Evolutionary conservation across 1,139 yeast genomes (phyloP).

Genomic region (Scheffersomyces cryptocercus): DNA sequence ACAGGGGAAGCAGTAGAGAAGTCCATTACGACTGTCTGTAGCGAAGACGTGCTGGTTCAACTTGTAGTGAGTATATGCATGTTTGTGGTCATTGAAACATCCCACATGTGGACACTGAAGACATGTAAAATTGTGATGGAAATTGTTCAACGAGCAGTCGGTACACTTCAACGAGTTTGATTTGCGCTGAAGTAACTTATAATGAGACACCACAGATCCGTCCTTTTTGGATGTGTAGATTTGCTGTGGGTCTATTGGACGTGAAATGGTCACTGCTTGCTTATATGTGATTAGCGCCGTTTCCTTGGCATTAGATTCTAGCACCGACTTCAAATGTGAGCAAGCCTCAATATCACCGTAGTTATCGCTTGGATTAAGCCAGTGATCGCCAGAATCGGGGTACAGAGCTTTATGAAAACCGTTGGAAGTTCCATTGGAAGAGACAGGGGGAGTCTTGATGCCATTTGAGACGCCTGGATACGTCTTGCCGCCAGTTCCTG

Average conservation of each 20-base stretch:
- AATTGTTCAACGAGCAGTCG: slow-evolving; percentile 47
- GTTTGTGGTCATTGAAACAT: slow-evolving; percentile 54
- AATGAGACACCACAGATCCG: slow-evolving; percentile 24
- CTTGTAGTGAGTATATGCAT: slow-evolving; percentile 64
- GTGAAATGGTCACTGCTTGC: slow-evolving; percentile 54
- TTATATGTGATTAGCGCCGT: slow-evolving; percentile 59
- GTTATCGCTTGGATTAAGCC: slow-evolving; percentile 21
- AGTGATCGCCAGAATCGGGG: background rate
- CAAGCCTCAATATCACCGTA: slow-evolving; percentile 47
- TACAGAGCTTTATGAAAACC: background rate
- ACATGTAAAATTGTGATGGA: slow-evolving; percentile 63
- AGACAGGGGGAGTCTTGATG: background rate
- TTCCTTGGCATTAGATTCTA: slow-evolving; percentile 55
- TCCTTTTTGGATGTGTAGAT: slow-evolving; percentile 32
- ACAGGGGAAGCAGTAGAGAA: slow-evolving; percentile 77
- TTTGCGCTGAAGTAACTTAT: slow-evolving; percentile 38
- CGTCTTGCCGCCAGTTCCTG: background rate
- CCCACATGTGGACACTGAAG: slow-evolving; percentile 84
- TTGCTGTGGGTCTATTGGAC: slow-evolving; percentile 24
- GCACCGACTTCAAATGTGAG: slow-evolving; percentile 53
- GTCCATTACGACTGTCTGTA: slow-evolving; percentile 58
- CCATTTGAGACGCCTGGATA: background rate
- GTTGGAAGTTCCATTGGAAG: background rate
- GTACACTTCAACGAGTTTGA: slow-evolving; percentile 50
- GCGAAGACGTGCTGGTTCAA: slow-evolving; percentile 72